Percentiles rank a stretch among this genome's conserved stretches.
Evolutionary conservation across 2,329 filamentous ascomycete species (phyloP).

Genomic region (Arthrobotrys iridis): DNA sequence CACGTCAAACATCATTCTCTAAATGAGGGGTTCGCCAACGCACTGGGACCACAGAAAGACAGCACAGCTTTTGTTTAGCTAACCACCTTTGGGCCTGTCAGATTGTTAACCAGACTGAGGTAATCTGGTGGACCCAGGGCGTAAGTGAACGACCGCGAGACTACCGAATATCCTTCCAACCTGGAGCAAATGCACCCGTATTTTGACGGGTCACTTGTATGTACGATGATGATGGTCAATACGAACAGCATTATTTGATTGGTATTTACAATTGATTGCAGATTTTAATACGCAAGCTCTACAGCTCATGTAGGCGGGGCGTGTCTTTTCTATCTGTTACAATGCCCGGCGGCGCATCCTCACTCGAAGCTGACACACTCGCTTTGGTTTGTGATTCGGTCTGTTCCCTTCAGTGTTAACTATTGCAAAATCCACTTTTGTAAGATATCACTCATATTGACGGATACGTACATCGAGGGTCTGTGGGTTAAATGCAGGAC

Average conservation of each 20-base stretch:
- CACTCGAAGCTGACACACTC: neutral
- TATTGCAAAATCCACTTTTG: neutral
- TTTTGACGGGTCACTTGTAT: no score
- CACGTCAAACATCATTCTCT: constrained; percentile 14
- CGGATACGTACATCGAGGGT: constrained; percentile 35
- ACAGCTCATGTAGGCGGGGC: neutral
- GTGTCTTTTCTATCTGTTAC: neutral
- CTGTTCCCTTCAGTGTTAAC: neutral
- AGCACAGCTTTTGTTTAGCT: no score
- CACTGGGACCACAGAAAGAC: neutral
- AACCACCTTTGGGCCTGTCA: no score
- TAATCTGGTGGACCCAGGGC: no score
- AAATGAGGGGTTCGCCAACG: constrained; percentile 43
- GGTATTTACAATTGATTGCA: neutral
- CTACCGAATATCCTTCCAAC: no score
- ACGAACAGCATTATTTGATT: no score
- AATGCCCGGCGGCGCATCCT: neutral
- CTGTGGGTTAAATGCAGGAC: constrained; percentile 63
- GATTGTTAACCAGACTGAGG: no score
- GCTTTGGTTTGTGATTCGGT: neutral
- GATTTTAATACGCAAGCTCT: neutral
- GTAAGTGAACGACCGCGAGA: no score
- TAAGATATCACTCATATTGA: neutral
- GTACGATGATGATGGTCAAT: neutral
- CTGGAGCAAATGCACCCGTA: no score